phyloP scores from a whole-genome alignment of 2,329 filamentous ascomycete genomes.

The Graphium sp. region DNA sequence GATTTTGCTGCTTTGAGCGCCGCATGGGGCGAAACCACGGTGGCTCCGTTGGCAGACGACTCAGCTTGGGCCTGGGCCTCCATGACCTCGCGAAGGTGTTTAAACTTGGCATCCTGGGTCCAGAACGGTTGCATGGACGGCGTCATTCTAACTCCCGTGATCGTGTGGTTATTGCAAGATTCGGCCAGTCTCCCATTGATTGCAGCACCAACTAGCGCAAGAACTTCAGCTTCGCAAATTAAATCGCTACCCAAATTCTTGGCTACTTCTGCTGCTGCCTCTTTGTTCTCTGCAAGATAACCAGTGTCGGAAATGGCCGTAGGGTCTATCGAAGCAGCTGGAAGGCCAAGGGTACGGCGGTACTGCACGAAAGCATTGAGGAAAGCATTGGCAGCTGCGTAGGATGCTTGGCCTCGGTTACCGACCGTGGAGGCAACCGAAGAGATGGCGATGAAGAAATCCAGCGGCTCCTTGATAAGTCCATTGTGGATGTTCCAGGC shows the following conservation, averaged over 20 bases:
- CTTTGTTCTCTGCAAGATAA: constrained; percentile 28
- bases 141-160: constrained; percentile 35
- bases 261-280: constrained; percentile 24
- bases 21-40: constrained; percentile 23
- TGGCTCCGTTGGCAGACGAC: constrained; percentile 10
- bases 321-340: constrained; percentile 31
- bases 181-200: constrained; percentile 24
- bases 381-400: constrained; percentile 31
- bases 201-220: constrained; percentile 33
- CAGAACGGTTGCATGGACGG: constrained; percentile 31
- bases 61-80: constrained; percentile 18
- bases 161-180: constrained; percentile 29
- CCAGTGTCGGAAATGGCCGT: constrained; percentile 31
- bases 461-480: constrained; percentile 17
- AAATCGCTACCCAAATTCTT: constrained; percentile 29
- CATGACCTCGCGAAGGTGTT: constrained; percentile 23
- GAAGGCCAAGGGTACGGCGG: constrained; percentile 19
- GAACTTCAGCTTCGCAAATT: constrained; percentile 34
- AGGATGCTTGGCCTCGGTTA: constrained; percentile 33
- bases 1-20: constrained; percentile 23
- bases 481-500: constrained; percentile 35
- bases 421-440: constrained; percentile 33
- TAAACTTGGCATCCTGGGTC: constrained; percentile 36
- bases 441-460: constrained; percentile 39
- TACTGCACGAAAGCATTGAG: constrained; percentile 22